phyloP scores from a whole-genome alignment of 2,329 filamentous ascomycete genomes.

The Cladophialophora carrionii region DNA sequence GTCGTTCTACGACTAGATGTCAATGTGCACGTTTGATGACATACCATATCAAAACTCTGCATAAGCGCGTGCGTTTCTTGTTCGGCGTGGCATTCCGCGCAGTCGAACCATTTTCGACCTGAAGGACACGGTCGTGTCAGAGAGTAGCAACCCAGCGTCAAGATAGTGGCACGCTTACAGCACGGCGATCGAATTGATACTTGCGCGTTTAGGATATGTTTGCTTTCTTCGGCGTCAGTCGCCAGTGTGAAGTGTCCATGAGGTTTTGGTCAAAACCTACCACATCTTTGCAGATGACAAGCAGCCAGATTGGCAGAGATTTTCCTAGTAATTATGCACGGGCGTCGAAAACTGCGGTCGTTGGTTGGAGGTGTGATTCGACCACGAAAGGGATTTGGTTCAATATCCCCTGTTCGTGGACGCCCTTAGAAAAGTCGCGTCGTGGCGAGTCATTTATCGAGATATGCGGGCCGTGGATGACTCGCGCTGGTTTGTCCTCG shows the following conservation, averaged over 20 bases:
- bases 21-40: constrained; percentile 2
- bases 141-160: neutral
- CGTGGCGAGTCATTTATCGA: constrained; percentile 11
- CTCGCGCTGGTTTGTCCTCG: neutral
- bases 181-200: constrained; percentile 94
- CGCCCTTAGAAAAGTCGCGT: constrained; percentile 7
- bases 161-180: constrained; percentile 59
- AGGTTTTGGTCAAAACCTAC: neutral
- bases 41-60: constrained; percentile 79
- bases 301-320: neutral
- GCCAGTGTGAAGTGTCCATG: neutral
- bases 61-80: constrained; percentile 74
- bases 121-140: neutral
- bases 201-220: constrained; percentile 97
- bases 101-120: constrained; percentile 99
- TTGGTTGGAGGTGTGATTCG: neutral
- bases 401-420: neutral
- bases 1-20: neutral
- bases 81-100: constrained; percentile 89
- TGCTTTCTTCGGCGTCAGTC: constrained; percentile 59
- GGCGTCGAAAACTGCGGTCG: too few relatives aligned
- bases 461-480: neutral
- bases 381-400: neutral
- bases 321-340: too few relatives aligned
- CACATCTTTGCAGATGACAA: constrained; percentile 11